A percentile compares a stretch with the other conserved stretches of the same genome.
phyloP scores from a whole-genome alignment of 371 early-diverging fungal species.

The Lichtheimia hyalospora region DNA sequence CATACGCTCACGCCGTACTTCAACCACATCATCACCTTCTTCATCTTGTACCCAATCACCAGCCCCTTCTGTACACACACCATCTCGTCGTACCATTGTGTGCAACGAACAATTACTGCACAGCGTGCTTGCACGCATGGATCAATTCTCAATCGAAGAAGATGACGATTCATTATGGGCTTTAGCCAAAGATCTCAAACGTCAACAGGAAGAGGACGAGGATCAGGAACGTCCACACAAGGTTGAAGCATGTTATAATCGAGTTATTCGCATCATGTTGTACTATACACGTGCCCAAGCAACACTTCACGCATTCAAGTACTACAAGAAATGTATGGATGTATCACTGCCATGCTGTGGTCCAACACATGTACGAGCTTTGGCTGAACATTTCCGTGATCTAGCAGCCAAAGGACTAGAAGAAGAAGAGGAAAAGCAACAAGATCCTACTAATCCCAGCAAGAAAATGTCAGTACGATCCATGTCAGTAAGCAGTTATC shows the following conservation, averaged over 20 bases:
- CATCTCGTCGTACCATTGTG: too few relatives aligned
- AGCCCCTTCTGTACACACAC: too few relatives aligned
- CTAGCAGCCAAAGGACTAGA: neutral
- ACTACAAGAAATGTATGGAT: conserved; percentile 7
- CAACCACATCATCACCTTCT: too few relatives aligned
- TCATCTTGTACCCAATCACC: too few relatives aligned
- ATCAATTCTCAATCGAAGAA: neutral
- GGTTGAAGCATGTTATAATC: conserved; percentile 1
- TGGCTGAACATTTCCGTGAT: neutral
- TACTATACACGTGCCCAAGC: conserved; percentile 6
- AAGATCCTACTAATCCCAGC: neutral
- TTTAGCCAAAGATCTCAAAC: conserved; percentile 5
- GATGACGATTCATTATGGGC: conserved; percentile 5
- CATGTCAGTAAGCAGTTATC: conserved; percentile 2
- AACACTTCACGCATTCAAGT: conserved; percentile 3
- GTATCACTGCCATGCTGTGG: conserved; percentile 1
- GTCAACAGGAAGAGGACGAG: conserved; percentile 3
- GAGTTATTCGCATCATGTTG: conserved; percentile 10
- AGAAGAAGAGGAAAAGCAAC: neutral
- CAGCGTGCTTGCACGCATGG: neutral
- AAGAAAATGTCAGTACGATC: neutral
- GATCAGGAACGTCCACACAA: neutral
- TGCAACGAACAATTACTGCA: neutral
- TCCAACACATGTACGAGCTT: neutral
- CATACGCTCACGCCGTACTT: too few relatives aligned